Conservation (phyloP, 805 yeast species). For the Wickerhamiella spandovensis region DNA sequence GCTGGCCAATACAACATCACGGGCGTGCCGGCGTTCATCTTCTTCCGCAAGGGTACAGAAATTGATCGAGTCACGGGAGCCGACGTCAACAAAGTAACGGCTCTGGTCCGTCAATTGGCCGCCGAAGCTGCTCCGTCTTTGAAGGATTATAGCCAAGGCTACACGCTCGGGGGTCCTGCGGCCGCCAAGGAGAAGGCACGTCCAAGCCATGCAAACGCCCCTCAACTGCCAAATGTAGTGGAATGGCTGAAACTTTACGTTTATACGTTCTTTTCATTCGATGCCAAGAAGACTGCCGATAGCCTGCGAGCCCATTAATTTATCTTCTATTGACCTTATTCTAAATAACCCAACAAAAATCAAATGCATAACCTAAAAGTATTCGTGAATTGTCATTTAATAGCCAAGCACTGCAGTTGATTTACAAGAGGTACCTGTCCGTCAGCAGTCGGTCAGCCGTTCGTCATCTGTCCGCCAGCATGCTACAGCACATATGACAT, state of each 20-base stretch:
- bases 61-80: constrained; percentile 34
- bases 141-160: constrained; percentile 9
- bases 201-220: not conserved
- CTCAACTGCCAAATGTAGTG: not conserved
- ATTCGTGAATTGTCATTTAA: no score
- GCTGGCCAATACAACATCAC: constrained; percentile 54
- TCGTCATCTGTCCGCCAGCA: no score
- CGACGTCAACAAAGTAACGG: constrained; percentile 9
- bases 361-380: no score
- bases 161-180: constrained; percentile 8
- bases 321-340: not conserved
- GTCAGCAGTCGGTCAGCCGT: no score
- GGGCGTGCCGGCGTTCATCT: constrained; percentile 56
- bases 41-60: constrained; percentile 65
- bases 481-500: no score
- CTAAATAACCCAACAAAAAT: no score
- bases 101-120: constrained; percentile 5
- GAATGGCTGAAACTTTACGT: constrained; percentile 11
- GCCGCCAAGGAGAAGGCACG: not conserved
- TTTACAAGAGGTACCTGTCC: no score
- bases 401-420: no score
- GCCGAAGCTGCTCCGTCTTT: constrained; percentile 1
- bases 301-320: not conserved
- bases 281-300: constrained; percentile 10
- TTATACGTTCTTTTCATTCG: constrained; percentile 14